Base-by-base conservation (phyloP, 176 grass and related monocot species). In the Lolium rigidum region DNA sequence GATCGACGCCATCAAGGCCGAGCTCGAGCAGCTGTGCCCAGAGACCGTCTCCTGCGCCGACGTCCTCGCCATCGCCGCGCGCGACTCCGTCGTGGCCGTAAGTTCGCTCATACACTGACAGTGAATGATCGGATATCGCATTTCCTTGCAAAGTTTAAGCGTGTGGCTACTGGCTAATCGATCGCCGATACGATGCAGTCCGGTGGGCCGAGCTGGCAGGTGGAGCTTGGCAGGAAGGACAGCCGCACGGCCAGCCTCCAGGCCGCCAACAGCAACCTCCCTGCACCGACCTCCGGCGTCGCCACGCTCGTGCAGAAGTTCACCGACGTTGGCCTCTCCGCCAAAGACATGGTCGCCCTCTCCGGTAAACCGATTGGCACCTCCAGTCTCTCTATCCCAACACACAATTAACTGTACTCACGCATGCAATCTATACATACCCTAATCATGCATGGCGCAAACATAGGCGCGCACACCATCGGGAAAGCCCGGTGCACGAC, bases 401-500 rank as follows among this genome's bases (percentile, higher is more conserved):
- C 39, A 3, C 41, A 43, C 57, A 60, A 15, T 64, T 15, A 6
- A 31, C 4, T n/a, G n/a, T n/a, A n/a, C n/a, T n/a, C n/a, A 63
- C 22, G 59, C 60, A 31, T 4, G 39, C 20, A 22, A 48, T 21
- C 20, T 9, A 43, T 65, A 63, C 18, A 14, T 6, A 44, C 17
- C 18, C 4, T 43, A 43, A 43, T 43, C 41, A 43, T 7, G 41
- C 31, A 35, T 35, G 31, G 7, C 41, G 41, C 41, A 43, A 43
- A 5, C 41, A 7, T 43, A 94, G 95, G 95, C 37, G 90, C 95
- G 20, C 95, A 97, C 82, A 97, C 95, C 60, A 95, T 97, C 64
- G 95, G 95, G 0, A 98, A 95, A 78, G 95, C 95, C 0, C 93
- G 92, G 38, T 98, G 95, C 89, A 88, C 91, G 13, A 81, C 95